phyloP scores from a whole-genome alignment of 2,329 filamentous ascomycete genomes.

The Diaporthe nobilis region DNA sequence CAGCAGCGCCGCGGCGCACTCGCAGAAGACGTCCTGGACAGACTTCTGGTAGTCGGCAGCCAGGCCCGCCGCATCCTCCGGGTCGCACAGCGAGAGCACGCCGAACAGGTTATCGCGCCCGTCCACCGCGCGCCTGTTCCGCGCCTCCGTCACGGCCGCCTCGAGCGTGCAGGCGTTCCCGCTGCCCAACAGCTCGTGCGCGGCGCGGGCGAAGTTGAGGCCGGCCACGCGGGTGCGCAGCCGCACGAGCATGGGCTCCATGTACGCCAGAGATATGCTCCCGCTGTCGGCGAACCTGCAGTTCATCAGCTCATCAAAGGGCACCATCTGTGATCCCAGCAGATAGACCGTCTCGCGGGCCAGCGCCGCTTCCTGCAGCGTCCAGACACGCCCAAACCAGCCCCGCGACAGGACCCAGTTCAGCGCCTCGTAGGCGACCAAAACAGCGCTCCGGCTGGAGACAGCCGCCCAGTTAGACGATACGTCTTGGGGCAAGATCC shows the following conservation, averaged over 20 bases:
- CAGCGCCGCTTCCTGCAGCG: slow-evolving; percentile 1
- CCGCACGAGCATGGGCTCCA: not conserved
- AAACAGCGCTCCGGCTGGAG: not conserved
- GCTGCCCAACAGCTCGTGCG: not conserved
- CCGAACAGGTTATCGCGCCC: not conserved
- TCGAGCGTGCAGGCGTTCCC: not conserved
- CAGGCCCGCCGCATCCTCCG: not conserved
- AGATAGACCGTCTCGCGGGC: not conserved
- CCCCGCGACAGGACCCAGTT: not conserved
- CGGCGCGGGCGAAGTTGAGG: not conserved
- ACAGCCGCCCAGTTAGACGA: not conserved
- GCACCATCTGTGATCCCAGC: not conserved
- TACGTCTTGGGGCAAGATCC: not conserved
- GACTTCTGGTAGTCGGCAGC: slow-evolving; percentile 16
- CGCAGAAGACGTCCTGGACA: not conserved
- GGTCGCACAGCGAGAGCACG: slow-evolving; percentile 5
- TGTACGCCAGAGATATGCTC: not conserved
- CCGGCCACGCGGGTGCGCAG: not conserved
- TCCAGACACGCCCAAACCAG: slow-evolving; percentile 8
- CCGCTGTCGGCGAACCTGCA: not conserved
- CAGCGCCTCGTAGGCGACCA: not conserved
- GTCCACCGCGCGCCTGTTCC: not conserved
- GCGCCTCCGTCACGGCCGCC: not conserved
- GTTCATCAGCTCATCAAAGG: not conserved
- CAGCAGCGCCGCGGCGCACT: not conserved